A percentile compares a stretch with the other conserved stretches of the same genome.
phyloP scores from a whole-genome alignment of 257 asterid species.

The Jasminum sambac region DNA sequence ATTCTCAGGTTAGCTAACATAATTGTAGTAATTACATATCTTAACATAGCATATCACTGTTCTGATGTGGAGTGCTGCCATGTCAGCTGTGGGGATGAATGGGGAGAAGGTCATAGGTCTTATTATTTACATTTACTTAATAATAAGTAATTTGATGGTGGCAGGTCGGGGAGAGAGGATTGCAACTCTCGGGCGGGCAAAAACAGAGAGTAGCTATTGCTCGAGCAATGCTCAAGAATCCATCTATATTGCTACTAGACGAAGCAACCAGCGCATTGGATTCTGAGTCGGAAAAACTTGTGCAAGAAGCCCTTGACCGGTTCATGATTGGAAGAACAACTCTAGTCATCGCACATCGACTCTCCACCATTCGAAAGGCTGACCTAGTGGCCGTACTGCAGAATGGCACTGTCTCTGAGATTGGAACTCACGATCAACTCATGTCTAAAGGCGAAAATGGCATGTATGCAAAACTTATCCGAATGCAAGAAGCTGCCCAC shows the following conservation, averaged over 20 bases:
- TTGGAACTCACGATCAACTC: conserved; percentile 88
- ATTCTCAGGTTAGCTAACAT: conserved; percentile 60
- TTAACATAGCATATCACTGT: neutral
- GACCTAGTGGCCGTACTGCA: conserved; percentile 80
- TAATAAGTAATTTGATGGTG: conserved; percentile 15
- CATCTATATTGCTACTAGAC: conserved; percentile 72
- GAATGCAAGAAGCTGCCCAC: conserved; percentile 89
- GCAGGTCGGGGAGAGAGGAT: conserved; percentile 84
- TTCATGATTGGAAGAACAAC: conserved; percentile 93
- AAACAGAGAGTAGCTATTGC: conserved; percentile 93
- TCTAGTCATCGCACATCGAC: conserved; percentile 87
- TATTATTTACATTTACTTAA: too few relatives aligned
- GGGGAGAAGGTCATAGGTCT: too few relatives aligned
- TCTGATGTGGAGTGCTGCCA: neutral
- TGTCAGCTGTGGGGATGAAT: too few relatives aligned
- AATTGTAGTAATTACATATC: neutral
- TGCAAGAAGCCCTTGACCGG: conserved; percentile 89
- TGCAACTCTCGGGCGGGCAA: conserved; percentile 91
- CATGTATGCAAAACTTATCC: conserved; percentile 71
- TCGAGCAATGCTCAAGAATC: conserved; percentile 87
- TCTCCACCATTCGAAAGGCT: conserved; percentile 82
- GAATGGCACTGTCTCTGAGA: conserved; percentile 60
- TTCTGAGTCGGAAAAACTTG: conserved; percentile 85
- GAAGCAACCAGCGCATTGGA: conserved; percentile 94
- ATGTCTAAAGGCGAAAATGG: conserved; percentile 74